Evolutionary conservation across 176 grass and related monocot genomes (phyloP), one percentile per base, ranked within the genome.

Genomic region (Tuctoria greenei): DNA sequence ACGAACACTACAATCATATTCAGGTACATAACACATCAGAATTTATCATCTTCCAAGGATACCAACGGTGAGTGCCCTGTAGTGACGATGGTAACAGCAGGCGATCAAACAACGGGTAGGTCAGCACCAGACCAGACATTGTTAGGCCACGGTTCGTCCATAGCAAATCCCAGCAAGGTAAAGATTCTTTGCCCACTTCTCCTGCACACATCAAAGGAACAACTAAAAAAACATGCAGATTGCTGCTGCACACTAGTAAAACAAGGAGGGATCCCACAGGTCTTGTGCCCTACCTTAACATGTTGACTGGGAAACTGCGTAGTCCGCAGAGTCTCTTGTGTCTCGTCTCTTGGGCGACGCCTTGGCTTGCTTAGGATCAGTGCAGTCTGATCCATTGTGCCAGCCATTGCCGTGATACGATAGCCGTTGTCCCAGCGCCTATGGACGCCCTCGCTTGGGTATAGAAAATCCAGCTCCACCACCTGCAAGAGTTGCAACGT

Each of bases 141-240:
- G 82, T 77, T 83, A 95, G 4, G 88, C 90, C 59, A 91, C 92
- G 11, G 92, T 95, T 18, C 92, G 85, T 44, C 92, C 92, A n/a
- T 89, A 95, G 83, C 92, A 95, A 10, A 95, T 85, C 18, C 88
- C 83, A 42, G 92, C 88, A 55, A 95, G 88, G 47, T 95, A 95
- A 13, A 95, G 88, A 74, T 95, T 95, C 77, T 95, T 95, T 38
- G 86, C 65, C 88, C 78, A 90, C 74, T 91, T 79, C 54, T 91
- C 82, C 88, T 91, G 84, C 71, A n/a, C 67, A 28, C 65, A 2
- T 21, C 18, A 55, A 72, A 25, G 24, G 0, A 28, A 65, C 58
- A 41, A 52, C 6, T 63, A 52, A 31, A 38, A 64, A 80, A 34
- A 18, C 18, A 34, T 47, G 21, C 27, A 31, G 26, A 61, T 61